Conservation (phyloP, 495 filamentous ascomycete genomes). For the Aspergillus saccharolyticus region DNA sequence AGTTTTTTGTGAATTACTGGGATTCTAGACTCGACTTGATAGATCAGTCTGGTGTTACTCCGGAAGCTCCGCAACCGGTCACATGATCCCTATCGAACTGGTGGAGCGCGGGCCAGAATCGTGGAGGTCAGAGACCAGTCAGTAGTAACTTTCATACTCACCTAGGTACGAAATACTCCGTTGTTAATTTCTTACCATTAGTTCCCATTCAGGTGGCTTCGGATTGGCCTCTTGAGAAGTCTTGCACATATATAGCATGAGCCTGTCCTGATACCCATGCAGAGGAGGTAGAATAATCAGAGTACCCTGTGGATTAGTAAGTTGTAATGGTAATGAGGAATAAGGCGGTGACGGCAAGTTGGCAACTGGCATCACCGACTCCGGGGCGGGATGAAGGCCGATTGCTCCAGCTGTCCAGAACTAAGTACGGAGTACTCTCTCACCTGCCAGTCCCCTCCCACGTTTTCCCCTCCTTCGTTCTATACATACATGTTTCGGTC, state of each 20-base stretch:
- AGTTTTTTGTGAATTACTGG: neutral
- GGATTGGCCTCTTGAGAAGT: too few relatives aligned
- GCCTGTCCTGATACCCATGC: too few relatives aligned
- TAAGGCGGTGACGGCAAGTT: neutral
- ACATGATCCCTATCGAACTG: neutral
- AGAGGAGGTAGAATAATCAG: too few relatives aligned
- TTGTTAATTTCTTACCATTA: too few relatives aligned
- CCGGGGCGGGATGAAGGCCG: constrained; percentile 18
- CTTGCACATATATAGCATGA: too few relatives aligned
- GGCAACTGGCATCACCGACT: constrained; percentile 15
- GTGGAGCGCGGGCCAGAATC: neutral
- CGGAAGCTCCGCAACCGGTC: neutral
- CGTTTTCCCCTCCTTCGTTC: neutral
- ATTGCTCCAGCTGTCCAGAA: constrained; percentile 42
- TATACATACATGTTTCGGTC: constrained; percentile 9
- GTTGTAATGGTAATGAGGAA: neutral
- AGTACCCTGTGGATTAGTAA: too few relatives aligned
- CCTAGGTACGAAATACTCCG: too few relatives aligned
- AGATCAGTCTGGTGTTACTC: neutral
- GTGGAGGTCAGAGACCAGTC: too few relatives aligned
- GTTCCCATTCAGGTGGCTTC: too few relatives aligned
- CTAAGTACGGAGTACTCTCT: constrained; percentile 1
- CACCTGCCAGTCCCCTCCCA: neutral
- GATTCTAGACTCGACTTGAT: neutral
- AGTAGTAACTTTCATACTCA: too few relatives aligned